A percentile compares a stretch with the other conserved stretches of the same genome.
phyloP scores from a whole-genome alignment of 805 yeast genomes.

The Cyberlindnera sargentensis region DNA sequence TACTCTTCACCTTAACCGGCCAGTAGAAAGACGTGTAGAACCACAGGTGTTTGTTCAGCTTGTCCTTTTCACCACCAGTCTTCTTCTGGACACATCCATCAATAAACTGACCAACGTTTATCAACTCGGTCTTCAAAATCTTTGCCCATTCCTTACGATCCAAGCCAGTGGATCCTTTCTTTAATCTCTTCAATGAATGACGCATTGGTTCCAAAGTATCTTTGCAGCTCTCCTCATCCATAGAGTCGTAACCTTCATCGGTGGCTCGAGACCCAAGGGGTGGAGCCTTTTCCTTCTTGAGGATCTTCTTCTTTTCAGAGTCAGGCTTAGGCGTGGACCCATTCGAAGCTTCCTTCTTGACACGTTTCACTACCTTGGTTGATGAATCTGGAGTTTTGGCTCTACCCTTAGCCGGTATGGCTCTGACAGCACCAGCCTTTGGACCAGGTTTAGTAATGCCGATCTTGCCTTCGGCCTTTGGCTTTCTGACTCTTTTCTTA shows the following conservation, averaged over 20 bases:
- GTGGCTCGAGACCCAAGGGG: not conserved
- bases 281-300: not conserved
- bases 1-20: conserved; percentile 80
- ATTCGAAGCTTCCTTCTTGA: conserved; percentile 2
- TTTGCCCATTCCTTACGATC: conserved; percentile 74
- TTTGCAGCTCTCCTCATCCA: conserved; percentile 71
- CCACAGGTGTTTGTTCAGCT: conserved; percentile 66
- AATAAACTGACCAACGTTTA: conserved; percentile 71
- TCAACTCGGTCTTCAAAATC: conserved; percentile 58
- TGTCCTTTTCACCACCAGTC: conserved; percentile 27
- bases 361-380: conserved; percentile 19
- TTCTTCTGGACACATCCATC: conserved; percentile 30
- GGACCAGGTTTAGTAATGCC: conserved; percentile 8
- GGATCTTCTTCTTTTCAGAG: conserved; percentile 7
- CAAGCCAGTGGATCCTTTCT: conserved; percentile 64
- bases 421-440: not conserved
- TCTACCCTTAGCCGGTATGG: conserved; percentile 1
- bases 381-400: conserved; percentile 17
- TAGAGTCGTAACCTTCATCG: conserved; percentile 59
- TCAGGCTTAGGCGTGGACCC: conserved; percentile 3
- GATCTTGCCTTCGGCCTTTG: conserved; percentile 17
- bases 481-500: conserved; percentile 22
- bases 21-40: conserved; percentile 76
- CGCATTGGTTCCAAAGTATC: conserved; percentile 57
- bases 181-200: conserved; percentile 56